phyloP scores from a whole-genome alignment of 768 basidiomycete species.

The Ramaria sp. region DNA sequence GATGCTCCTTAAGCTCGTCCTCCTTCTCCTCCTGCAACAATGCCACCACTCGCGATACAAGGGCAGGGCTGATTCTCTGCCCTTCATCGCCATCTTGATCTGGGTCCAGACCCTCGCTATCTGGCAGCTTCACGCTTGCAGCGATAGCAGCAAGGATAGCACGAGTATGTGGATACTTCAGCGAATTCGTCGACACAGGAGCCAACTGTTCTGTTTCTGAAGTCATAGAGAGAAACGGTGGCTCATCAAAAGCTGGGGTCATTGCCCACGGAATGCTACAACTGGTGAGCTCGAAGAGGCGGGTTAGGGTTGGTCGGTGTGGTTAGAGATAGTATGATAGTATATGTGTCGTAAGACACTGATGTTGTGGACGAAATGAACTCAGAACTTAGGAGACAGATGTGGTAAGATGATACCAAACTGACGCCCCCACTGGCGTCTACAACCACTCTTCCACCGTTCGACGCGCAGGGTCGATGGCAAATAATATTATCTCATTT shows the following conservation, averaged over 20 bases:
- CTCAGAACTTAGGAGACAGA: background rate
- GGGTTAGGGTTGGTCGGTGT: too few species aligned
- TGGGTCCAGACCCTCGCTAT: slow-evolving; percentile 35
- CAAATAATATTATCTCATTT: background rate
- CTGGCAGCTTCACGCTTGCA: slow-evolving; percentile 56
- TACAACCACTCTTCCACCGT: background rate
- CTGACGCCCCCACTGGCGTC: background rate
- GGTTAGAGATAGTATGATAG: too few species aligned
- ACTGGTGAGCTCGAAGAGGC: background rate
- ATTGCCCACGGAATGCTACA: background rate
- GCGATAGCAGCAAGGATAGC: slow-evolving; percentile 70
- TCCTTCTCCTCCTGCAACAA: slow-evolving; percentile 77
- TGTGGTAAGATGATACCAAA: background rate
- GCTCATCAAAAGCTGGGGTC: background rate
- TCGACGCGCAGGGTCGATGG: background rate
- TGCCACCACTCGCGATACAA: slow-evolving; percentile 63
- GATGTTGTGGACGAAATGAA: too few species aligned
- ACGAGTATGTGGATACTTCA: slow-evolving; percentile 69
- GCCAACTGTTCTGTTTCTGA: background rate
- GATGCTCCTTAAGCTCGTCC: slow-evolving; percentile 68
- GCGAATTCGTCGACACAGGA: background rate
- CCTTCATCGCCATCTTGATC: slow-evolving; percentile 32
- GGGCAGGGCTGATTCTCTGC: slow-evolving; percentile 44
- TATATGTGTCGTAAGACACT: too few species aligned
- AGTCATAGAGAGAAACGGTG: background rate